Evolutionary conservation across 2,329 filamentous ascomycete species (phyloP).

Genomic region (Beauveria bassiana): DNA sequence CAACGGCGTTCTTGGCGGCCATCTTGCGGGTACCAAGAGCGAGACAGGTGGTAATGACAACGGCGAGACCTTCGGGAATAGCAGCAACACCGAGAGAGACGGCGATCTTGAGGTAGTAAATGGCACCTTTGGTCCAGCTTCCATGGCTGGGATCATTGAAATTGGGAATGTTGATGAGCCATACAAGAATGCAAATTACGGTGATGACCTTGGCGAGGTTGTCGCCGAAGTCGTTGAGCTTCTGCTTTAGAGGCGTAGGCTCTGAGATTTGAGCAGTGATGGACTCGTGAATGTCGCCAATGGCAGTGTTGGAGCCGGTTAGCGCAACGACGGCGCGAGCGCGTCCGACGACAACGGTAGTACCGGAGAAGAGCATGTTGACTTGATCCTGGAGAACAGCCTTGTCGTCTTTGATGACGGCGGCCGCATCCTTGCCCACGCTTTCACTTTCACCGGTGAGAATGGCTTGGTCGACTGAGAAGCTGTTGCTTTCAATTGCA

Average conservation of each 20-base stretch:
- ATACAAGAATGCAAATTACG: constrained; percentile 90
- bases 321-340: constrained; percentile 85
- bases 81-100: constrained; percentile 96
- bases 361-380: constrained; percentile 98
- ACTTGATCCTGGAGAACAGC: constrained; percentile 95
- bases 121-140: constrained; percentile 90
- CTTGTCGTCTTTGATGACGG: constrained; percentile 63
- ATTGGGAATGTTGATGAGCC: constrained; percentile 97
- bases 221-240: constrained; percentile 97
- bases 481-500: constrained; percentile 92
- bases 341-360: constrained; percentile 90
- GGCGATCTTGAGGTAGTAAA: constrained; percentile 99
- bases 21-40: constrained; percentile 96
- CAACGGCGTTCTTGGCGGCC: constrained; percentile 97
- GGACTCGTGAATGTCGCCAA: constrained; percentile 98
- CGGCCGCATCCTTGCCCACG: constrained; percentile 71
- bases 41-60: constrained; percentile 97
- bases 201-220: constrained; percentile 96
- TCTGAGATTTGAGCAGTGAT: constrained; percentile 97
- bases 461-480: constrained; percentile 93
- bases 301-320: constrained; percentile 85
- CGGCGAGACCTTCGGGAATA: constrained; percentile 93
- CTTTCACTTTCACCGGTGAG: constrained; percentile 97
- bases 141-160: constrained; percentile 94
- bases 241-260: constrained; percentile 95